Percentiles rank a stretch among this genome's conserved stretches.
Conservation (phyloP, 2,329 filamentous ascomycete species). For the Stromatinia cepivora region DNA sequence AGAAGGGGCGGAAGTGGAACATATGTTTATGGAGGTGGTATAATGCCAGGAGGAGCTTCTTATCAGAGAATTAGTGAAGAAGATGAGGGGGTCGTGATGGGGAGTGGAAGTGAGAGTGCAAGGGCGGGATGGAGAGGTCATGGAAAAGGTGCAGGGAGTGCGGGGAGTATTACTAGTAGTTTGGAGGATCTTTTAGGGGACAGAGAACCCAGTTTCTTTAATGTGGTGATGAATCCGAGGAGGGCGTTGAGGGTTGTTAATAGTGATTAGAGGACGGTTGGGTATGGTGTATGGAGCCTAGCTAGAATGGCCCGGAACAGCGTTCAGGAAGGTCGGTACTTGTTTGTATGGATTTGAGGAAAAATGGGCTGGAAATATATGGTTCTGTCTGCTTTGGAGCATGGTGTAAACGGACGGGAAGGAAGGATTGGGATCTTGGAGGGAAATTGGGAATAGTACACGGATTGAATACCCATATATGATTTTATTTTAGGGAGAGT, state of each 20-base stretch:
- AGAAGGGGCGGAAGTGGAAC: not conserved
- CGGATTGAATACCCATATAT: not conserved
- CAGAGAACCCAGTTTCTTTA: slow-evolving; percentile 71
- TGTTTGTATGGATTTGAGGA: not conserved
- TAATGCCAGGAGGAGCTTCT: slow-evolving; percentile 30
- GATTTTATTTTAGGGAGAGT: not conserved
- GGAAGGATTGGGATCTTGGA: not conserved
- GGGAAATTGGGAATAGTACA: not conserved
- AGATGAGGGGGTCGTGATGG: slow-evolving; percentile 30
- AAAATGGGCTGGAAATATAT: not conserved
- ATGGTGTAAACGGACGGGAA: too few relatives aligned
- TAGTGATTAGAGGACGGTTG: slow-evolving; percentile 29
- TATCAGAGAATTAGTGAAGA: slow-evolving; percentile 38
- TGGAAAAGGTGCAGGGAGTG: slow-evolving; percentile 4
- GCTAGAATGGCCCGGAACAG: not conserved
- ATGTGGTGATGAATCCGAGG: slow-evolving; percentile 65
- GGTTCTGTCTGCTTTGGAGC: not conserved
- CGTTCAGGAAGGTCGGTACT: not conserved
- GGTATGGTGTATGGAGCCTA: too few relatives aligned
- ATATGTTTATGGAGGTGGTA: slow-evolving; percentile 30
- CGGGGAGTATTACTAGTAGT: slow-evolving; percentile 41
- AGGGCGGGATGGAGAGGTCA: slow-evolving; percentile 41
- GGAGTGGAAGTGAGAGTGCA: slow-evolving; percentile 18
- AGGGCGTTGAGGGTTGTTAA: slow-evolving; percentile 71
- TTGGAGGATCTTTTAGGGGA: slow-evolving; percentile 59